Percentiles rank a stretch among this genome's conserved stretches.
Evolutionary conservation across 2,329 filamentous ascomycete genomes (phyloP).

Genomic region (Cadophora sp.): DNA sequence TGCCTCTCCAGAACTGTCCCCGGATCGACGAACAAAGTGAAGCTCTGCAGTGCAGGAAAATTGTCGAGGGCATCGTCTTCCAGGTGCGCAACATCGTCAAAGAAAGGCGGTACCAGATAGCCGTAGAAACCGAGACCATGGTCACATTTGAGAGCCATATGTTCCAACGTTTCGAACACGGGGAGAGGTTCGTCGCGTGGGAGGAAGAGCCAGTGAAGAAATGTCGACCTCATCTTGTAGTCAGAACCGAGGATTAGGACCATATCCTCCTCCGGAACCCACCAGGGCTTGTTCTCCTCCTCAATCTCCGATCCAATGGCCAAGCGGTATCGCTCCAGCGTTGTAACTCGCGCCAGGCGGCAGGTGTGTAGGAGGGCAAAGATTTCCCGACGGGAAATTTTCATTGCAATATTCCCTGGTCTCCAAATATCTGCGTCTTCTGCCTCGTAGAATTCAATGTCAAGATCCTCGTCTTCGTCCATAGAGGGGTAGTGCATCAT

Average conservation of each 20-base stretch:
- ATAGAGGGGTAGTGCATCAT: neutral
- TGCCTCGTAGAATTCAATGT: neutral
- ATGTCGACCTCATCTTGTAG: neutral
- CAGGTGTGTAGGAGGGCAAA: constrained; percentile 14
- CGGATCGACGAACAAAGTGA: constrained; percentile 16
- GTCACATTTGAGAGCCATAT: neutral
- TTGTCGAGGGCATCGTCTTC: neutral
- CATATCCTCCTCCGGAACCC: constrained; percentile 15
- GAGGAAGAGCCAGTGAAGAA: neutral
- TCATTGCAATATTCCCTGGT: neutral
- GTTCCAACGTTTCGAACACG: neutral
- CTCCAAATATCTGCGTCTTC: neutral
- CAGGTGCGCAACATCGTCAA: neutral
- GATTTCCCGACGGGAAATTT: neutral
- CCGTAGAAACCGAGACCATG: neutral
- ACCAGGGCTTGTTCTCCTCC: constrained; percentile 14
- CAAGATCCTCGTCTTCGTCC: neutral
- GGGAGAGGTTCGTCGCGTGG: neutral
- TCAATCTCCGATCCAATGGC: neutral
- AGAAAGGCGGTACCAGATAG: neutral
- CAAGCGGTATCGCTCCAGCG: constrained; percentile 3
- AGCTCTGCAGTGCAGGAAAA: constrained; percentile 12
- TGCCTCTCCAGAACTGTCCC: neutral
- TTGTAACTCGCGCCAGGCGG: neutral
- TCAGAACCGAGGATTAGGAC: neutral